A percentile compares a stretch with the other conserved stretches of the same genome.
phyloP scores from a whole-genome alignment of 208 protist species.

The Leishmania mexicana region DNA sequence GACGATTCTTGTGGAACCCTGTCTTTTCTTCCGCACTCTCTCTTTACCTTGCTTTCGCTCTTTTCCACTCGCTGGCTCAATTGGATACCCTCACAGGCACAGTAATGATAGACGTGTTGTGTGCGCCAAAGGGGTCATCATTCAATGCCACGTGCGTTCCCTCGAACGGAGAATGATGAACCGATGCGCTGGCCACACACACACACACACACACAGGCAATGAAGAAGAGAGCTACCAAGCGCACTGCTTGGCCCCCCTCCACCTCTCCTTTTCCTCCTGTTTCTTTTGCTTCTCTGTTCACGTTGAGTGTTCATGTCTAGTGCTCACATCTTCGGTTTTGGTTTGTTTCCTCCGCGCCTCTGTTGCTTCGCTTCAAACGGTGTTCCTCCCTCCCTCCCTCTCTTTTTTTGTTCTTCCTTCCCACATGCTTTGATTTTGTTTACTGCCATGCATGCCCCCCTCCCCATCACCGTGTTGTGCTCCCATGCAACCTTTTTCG shows the following conservation, averaged over 20 bases:
- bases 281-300: neutral
- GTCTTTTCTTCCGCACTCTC: neutral
- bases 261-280: neutral
- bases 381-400: neutral
- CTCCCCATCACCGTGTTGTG: neutral
- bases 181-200: neutral
- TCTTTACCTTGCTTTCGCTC: neutral
- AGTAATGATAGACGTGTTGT: neutral
- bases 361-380: neutral
- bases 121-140: neutral
- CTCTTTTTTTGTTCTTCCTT: neutral
- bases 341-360: neutral
- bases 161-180: neutral
- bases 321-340: neutral
- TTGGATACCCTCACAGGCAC: neutral
- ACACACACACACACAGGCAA: neutral
- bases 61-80: neutral
- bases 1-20: neutral
- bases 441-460: neutral
- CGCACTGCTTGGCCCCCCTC: neutral
- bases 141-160: neutral
- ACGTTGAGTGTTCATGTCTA: neutral
- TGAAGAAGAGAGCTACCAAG: neutral
- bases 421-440: neutral
- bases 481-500: neutral